Conservation (phyloP, 2,329 filamentous ascomycete genomes). For the Aspergillus persii region DNA sequence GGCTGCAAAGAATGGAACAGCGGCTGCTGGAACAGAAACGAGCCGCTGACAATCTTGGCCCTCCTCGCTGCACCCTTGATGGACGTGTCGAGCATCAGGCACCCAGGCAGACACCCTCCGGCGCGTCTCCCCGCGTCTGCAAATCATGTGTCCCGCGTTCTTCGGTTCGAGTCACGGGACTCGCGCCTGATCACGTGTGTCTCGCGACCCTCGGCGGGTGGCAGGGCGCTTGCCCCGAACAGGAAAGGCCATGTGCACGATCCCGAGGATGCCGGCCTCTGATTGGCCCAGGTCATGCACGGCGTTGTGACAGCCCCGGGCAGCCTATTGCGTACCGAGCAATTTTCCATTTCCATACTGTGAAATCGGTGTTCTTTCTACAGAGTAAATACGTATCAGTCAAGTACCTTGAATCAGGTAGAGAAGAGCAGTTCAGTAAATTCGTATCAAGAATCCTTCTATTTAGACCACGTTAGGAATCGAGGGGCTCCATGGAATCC, state of each 20-base stretch:
- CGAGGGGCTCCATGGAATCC: no score
- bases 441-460: no score
- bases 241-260: conserved; percentile 14
- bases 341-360: background rate
- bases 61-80: background rate
- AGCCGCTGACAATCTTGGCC: background rate
- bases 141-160: conserved; percentile 19
- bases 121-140: conserved; percentile 20
- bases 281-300: conserved; percentile 13
- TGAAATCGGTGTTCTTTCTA: no score
- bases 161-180: conserved; percentile 21
- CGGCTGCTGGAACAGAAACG: background rate
- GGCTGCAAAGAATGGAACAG: background rate
- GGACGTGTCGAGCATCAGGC: background rate
- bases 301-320: conserved; percentile 7
- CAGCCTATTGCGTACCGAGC: conserved; percentile 3
- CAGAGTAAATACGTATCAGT: no score
- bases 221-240: conserved; percentile 9
- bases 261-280: conserved; percentile 8
- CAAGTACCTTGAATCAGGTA: no score
- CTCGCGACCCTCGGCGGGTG: background rate
- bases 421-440: no score
- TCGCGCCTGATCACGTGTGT: conserved; percentile 20
- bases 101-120: conserved; percentile 1
- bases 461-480: no score